Percentiles rank a stretch among this genome's conserved stretches.
Conservation (phyloP, 1,139 yeast genomes). For the Geotrichum restrictum region DNA sequence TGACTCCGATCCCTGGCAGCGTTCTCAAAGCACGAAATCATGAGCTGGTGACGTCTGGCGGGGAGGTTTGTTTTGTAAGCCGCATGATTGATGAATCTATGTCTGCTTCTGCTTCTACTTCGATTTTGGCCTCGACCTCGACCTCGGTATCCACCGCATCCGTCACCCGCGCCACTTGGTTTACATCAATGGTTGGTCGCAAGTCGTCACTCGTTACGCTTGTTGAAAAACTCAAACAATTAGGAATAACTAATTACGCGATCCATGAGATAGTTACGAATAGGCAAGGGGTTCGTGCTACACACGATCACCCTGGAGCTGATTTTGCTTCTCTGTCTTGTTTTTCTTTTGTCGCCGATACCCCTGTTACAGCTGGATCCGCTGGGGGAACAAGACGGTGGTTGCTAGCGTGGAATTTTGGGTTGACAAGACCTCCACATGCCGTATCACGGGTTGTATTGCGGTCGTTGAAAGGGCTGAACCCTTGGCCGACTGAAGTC, state of each 20-base stretch:
- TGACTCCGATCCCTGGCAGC: slow-evolving; percentile 17
- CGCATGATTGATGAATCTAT: slow-evolving; percentile 38
- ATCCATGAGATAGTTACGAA: slow-evolving; percentile 31
- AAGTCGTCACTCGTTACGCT: slow-evolving; percentile 34
- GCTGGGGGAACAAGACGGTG: slow-evolving; percentile 41
- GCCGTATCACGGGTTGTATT: slow-evolving; percentile 18
- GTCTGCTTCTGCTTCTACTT: too few species aligned
- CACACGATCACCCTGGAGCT: not conserved
- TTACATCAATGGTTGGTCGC: slow-evolving; percentile 42
- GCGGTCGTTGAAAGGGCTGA: slow-evolving; percentile 16
- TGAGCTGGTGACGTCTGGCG: slow-evolving; percentile 44
- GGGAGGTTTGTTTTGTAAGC: slow-evolving; percentile 42
- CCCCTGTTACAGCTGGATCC: too few species aligned
- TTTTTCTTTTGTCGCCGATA: too few species aligned
- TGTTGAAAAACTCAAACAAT: slow-evolving; percentile 26
- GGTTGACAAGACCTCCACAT: slow-evolving; percentile 19
- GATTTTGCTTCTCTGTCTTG: not conserved
- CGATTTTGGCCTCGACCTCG: too few species aligned
- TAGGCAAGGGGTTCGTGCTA: not conserved
- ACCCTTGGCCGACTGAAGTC: slow-evolving; percentile 19
- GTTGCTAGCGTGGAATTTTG: slow-evolving; percentile 44
- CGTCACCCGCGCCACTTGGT: slow-evolving; percentile 35
- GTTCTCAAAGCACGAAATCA: slow-evolving; percentile 30
- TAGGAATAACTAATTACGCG: slow-evolving; percentile 32
- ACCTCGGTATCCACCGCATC: not conserved